A percentile compares a stretch with the other conserved stretches of the same genome.
Evolutionary conservation across 495 filamentous ascomycete genomes (phyloP).

Genomic region (Friedmanniomyces simplex): DNA sequence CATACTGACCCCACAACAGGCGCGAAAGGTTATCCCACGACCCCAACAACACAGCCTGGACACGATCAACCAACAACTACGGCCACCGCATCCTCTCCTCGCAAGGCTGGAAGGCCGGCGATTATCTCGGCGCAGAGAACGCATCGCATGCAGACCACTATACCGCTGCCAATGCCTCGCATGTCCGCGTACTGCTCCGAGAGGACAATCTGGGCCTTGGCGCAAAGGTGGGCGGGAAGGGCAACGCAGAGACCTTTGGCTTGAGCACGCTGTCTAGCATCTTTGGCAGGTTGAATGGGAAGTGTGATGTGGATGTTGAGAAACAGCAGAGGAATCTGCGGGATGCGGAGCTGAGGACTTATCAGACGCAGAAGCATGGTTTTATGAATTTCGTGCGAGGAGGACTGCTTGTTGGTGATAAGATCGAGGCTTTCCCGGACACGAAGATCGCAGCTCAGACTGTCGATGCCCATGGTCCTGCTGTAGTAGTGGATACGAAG

Average conservation of each 20-base stretch:
- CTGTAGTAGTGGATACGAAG: constrained; percentile 20
- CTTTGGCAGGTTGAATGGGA: constrained; percentile 82
- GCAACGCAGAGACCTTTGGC: constrained; percentile 64
- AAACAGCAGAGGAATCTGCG: constrained; percentile 52
- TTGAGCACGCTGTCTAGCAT: constrained; percentile 74
- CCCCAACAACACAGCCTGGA: constrained; percentile 90
- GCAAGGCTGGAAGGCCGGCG: constrained; percentile 84
- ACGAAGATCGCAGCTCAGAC: not conserved
- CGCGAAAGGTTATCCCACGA: constrained; percentile 74
- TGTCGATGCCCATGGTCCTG: not conserved
- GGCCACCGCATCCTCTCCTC: constrained; percentile 76
- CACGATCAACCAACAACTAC: constrained; percentile 65
- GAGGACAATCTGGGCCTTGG: constrained; percentile 86
- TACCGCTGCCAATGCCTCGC: constrained; percentile 63
- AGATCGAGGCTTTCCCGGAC: constrained; percentile 25
- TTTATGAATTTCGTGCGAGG: constrained; percentile 70
- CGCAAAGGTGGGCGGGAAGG: constrained; percentile 49
- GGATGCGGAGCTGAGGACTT: constrained; percentile 54
- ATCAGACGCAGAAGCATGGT: constrained; percentile 59
- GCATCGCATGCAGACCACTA: constrained; percentile 62
- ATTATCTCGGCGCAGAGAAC: constrained; percentile 63
- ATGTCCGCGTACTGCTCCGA: constrained; percentile 70
- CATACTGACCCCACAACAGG: constrained; percentile 37
- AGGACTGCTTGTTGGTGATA: constrained; percentile 65
- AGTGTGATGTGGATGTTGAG: constrained; percentile 55